phyloP scores from a whole-genome alignment of 1,284 basidiomycete species.

The Chiua sp. region DNA sequence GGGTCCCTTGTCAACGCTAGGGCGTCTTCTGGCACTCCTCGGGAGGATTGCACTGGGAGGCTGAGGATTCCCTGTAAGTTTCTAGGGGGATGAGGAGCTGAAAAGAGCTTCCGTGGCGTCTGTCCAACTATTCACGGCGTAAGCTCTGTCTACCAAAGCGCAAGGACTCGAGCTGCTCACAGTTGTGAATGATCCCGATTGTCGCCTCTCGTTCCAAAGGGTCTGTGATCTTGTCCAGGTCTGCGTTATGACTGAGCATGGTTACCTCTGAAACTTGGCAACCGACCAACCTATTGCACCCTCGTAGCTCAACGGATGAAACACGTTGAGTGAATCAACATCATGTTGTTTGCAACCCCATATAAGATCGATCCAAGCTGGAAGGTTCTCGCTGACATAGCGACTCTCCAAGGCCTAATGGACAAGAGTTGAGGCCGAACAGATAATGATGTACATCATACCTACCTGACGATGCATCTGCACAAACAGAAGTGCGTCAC shows the following conservation, averaged over 20 bases:
- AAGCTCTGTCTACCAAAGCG: no score
- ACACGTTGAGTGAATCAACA: slow-evolving; percentile 81
- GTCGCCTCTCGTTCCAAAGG: slow-evolving; percentile 90
- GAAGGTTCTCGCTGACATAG: slow-evolving; percentile 85
- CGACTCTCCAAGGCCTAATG: slow-evolving; percentile 86
- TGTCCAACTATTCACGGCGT: no score
- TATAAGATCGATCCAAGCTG: slow-evolving; percentile 93
- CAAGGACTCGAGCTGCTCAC: slow-evolving; percentile 46
- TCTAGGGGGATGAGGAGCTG: no score
- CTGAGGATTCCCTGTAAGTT: slow-evolving; percentile 40
- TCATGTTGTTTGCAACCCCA: slow-evolving; percentile 91
- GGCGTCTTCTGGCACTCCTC: slow-evolving; percentile 84
- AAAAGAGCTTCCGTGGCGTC: no score
- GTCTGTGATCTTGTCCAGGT: slow-evolving; percentile 81
- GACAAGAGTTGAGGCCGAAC: not conserved
- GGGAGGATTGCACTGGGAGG: slow-evolving; percentile 50
- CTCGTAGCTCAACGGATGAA: slow-evolving; percentile 95
- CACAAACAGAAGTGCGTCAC: slow-evolving; percentile 87
- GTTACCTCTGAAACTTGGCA: not conserved
- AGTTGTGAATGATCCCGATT: slow-evolving; percentile 96
- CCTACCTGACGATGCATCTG: slow-evolving; percentile 77
- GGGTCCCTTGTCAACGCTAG: slow-evolving; percentile 64
- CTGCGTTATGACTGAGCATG: slow-evolving; percentile 31
- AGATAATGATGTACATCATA: no score
- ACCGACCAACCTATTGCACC: slow-evolving; percentile 75